Base-by-base conservation (phyloP, 1,139 yeast genomes). In the Suhomyces guaymorum region DNA sequence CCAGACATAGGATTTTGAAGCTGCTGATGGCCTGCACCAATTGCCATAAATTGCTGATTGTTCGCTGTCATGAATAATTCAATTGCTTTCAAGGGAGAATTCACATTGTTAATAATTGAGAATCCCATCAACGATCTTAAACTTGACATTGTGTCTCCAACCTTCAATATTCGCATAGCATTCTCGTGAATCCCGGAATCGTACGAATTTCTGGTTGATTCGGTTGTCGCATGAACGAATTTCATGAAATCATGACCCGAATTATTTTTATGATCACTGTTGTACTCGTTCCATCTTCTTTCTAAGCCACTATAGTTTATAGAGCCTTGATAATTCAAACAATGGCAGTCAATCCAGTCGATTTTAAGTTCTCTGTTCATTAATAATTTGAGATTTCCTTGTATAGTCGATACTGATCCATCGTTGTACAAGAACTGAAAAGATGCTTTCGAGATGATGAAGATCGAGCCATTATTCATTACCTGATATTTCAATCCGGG, bases 141-240 rank as follows among this genome's bases (percentile, higher is more conserved):
- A 41, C 77, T 77, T 1, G 87, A 71, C 85, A 87, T 81, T 2
- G 82, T 82, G 57, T 85, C 94, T 29, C 88, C 75, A 3, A 85
- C 75, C 55, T 86, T 92, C 61, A 86, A 58, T 21, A 81, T 68
- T 35, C 90, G 63, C 77, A 84, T 73, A 3, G 86, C 80, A 22
- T 71, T 69, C 30, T 75, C 80, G 33, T 76, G 77, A n/a, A 83
- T 59, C 0, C 95, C 95, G 43, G 75, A 76, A 36, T 75, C 57
- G 2, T 49, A 31, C 1, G 61, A 42, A 26, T 49, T 44, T 29
- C 53, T 51, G 7, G 48, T 44, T 1, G 73, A 59, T 20, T 56
- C 51, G 2, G 62, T 47, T 10, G 51, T 46, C 4, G 45, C 43
- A 30, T 47, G 47, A n/a, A 68, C 29, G 10, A 50, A 52, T 17